These are phyloP conservation scores for Bruguiera sexangula DNA, from an alignment of 345 rosid genomes.

Conservation along the genomic window DNA sequence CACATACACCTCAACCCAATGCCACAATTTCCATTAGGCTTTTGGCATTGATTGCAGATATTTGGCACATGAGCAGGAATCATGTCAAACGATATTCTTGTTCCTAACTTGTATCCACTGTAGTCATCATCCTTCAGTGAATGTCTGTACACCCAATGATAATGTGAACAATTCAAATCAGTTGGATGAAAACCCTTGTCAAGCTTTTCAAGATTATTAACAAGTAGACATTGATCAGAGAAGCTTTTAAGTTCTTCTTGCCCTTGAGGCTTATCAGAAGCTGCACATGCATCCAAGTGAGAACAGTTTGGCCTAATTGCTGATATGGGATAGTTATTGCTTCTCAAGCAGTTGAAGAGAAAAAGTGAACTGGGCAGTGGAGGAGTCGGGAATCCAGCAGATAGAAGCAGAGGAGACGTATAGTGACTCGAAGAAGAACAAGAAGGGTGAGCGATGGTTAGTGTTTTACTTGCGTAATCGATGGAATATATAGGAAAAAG, in stretches of 20 bases:
- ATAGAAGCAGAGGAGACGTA: constrained; percentile 37
- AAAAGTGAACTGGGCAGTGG: constrained; percentile 37
- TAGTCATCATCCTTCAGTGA: constrained; percentile 14
- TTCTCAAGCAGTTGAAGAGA: constrained; percentile 40
- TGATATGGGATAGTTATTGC: constrained; percentile 5
- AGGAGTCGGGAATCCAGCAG: constrained; percentile 39
- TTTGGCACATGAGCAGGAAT: constrained; percentile 57
- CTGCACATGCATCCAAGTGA: constrained; percentile 11
- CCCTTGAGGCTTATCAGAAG: constrained; percentile 5
- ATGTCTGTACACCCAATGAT: constrained; percentile 26
- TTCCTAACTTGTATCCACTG: constrained; percentile 30
- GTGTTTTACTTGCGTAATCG: constrained; percentile 40
- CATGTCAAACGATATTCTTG: constrained; percentile 46
- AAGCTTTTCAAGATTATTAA: constrained; percentile 26
- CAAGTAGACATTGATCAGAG: constrained; percentile 29
- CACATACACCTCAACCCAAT: constrained; percentile 61
- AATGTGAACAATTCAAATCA: constrained; percentile 38
- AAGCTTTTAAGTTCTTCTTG: constrained; percentile 4
- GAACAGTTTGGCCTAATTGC: constrained; percentile 16
- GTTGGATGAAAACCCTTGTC: constrained; percentile 35
- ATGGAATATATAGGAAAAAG: constrained; percentile 43
- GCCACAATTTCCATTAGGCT: constrained; percentile 63
- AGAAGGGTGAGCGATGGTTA: constrained; percentile 34
- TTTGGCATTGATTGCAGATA: constrained; percentile 50
- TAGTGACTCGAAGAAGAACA: constrained; percentile 29